Evolutionary conservation across 2,329 filamentous ascomycete species (phyloP), one percentile per base, ranked within the genome.

Genomic region (Claviceps pazoutovae): DNA sequence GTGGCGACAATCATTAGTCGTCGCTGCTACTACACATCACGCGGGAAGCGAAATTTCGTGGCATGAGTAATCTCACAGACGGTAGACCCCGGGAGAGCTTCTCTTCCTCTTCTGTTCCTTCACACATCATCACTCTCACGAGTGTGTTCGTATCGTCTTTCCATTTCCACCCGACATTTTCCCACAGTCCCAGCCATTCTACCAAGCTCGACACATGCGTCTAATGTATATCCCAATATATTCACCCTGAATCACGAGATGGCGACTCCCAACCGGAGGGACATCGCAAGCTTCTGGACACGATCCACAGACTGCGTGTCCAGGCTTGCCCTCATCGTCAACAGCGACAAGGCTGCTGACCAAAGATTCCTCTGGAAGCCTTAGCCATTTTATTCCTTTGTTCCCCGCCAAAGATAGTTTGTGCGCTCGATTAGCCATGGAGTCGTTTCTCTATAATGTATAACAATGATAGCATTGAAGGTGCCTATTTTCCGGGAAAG

Each of bases 331-430:
- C 71, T 74, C 53, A 73, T 83, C 30, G 77, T 83, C 8, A 77
- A 74, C 47, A 80, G 80, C 3, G 74, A 82, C 53, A 78, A 83
- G 57, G 80, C 74, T 0, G 73, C 75, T 1, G 80, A 80, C 4
- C 84, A 84, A 60, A 82, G 76, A 51, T 83, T 79, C 0, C 83
- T 0, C 71, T 84, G 0, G 78, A 84, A 57, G 80, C 78, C 42
- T 80, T 80, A 0, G 72, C 76, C 5, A 70, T 84, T 1, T 69
- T 72, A 0, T 84, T 84, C 55, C 80, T 1, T 69, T 72, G 0
- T 84, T 84, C 55, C 80, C 80, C 0, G 66, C 70, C 17, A 76
- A 78, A 26, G 75, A 77, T 49, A 75, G 71, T 36, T 60, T 82
- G 0, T 84, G 80, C 61, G 83, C 81, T 0, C 71, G 77, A 0